Conservation (phyloP, 768 basidiomycete genomes). For the Collybiopsis confluens region DNA sequence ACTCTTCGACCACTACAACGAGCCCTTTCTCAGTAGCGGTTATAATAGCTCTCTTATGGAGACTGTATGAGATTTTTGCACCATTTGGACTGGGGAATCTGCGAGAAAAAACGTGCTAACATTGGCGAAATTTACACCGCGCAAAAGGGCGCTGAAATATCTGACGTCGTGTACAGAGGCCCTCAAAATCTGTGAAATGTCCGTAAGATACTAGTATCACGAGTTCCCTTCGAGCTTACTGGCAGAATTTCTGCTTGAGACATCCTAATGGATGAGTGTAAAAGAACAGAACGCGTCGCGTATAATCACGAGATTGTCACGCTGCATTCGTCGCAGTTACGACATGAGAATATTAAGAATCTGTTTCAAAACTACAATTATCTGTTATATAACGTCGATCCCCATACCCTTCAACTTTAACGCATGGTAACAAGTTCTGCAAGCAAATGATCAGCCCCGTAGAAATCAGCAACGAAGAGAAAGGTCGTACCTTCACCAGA, state of each 20-base stretch:
- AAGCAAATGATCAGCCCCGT: background rate
- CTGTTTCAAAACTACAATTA: no score
- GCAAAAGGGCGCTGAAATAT: constrained; percentile 71
- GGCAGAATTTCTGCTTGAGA: background rate
- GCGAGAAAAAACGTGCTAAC: constrained; percentile 39
- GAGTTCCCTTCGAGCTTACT: background rate
- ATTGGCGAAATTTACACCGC: constrained; percentile 77
- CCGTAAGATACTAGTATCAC: no score
- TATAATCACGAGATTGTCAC: no score
- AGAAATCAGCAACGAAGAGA: background rate
- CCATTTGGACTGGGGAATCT: background rate
- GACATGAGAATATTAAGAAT: no score
- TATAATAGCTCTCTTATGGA: constrained; percentile 66
- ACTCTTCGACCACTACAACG: constrained; percentile 81
- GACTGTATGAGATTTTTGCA: background rate
- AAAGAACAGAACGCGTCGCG: constrained; percentile 1
- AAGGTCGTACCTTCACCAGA: constrained; percentile 65
- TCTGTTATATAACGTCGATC: no score
- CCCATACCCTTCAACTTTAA: constrained; percentile 21
- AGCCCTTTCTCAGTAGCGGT: constrained; percentile 68
- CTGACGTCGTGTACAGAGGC: constrained; percentile 80
- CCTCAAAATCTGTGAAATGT: constrained; percentile 44
- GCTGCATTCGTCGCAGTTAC: no score
- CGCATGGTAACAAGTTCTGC: constrained; percentile 57
- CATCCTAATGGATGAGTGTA: background rate